A percentile compares a stretch with the other conserved stretches of the same genome.
Conservation (phyloP, 192 early-diverging fungal genomes). For the Umbelopsis vinacea region DNA sequence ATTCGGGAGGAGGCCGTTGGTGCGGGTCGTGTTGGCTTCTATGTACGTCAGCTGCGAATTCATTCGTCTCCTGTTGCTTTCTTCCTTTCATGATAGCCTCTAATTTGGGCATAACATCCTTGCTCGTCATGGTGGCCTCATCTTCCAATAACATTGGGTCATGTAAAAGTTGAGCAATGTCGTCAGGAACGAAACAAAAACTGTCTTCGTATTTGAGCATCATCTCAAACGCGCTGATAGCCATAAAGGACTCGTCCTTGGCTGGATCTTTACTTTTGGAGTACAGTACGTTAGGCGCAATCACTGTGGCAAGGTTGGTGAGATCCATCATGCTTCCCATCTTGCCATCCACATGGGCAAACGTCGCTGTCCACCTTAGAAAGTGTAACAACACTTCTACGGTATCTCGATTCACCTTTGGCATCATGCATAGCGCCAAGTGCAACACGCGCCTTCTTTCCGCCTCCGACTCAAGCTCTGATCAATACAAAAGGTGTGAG, state of each 20-base stretch:
- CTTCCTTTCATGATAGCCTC: constrained; percentile 28
- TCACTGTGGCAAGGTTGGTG: constrained; percentile 89
- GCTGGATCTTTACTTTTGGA: constrained; percentile 81
- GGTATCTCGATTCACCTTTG: constrained; percentile 88
- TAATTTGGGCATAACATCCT: constrained; percentile 28
- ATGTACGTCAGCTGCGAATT: neutral
- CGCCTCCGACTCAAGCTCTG: constrained; percentile 54
- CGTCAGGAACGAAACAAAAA: constrained; percentile 57
- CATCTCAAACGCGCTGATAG: constrained; percentile 69
- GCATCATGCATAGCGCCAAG: constrained; percentile 81
- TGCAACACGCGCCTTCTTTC: constrained; percentile 75
- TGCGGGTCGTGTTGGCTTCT: constrained; percentile 3
- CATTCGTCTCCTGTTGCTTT: constrained; percentile 1
- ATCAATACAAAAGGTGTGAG: constrained; percentile 1
- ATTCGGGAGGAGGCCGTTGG: constrained; percentile 10
- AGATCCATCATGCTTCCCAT: constrained; percentile 92
- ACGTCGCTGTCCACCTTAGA: constrained; percentile 82
- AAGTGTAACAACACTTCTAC: constrained; percentile 88
- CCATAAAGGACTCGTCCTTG: constrained; percentile 75
- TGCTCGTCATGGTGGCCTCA: constrained; percentile 22
- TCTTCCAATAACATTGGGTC: constrained; percentile 32
- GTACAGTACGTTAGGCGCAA: constrained; percentile 93
- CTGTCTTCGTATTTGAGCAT: constrained; percentile 65
- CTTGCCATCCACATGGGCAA: constrained; percentile 70
- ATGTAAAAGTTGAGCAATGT: constrained; percentile 27